These are phyloP conservation scores for Flammula alnicola DNA, from an alignment of 1,284 basidiomycete genomes.

Conservation along the genomic window DNA sequence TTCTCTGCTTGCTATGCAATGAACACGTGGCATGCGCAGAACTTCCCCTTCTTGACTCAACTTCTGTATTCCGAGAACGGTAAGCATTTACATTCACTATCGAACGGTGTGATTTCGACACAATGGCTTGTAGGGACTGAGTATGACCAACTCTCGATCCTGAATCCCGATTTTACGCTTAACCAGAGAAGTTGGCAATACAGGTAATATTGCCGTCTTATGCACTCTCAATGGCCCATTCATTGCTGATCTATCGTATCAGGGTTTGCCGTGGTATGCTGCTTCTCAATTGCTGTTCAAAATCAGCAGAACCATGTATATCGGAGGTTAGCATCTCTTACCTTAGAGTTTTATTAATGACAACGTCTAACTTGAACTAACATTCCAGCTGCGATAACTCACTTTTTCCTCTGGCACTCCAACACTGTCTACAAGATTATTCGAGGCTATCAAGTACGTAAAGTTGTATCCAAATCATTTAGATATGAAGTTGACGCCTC, in stretches of 20 bases:
- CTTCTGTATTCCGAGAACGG: constrained; percentile 45
- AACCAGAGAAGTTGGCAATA: constrained; percentile 42
- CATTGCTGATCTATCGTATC: not conserved
- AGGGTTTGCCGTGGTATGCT: constrained; percentile 41
- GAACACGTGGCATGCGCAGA: constrained; percentile 48
- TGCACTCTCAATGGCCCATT: constrained; percentile 31
- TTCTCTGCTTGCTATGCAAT: constrained; percentile 43
- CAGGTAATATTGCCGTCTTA: constrained; percentile 46
- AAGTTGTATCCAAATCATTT: not conserved
- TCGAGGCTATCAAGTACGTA: constrained; percentile 9
- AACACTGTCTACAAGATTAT: constrained; percentile 41
- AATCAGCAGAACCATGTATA: constrained; percentile 35
- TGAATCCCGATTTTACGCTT: constrained; percentile 44
- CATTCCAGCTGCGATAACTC: constrained; percentile 39
- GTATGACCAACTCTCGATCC: constrained; percentile 36
- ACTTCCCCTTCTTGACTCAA: constrained; percentile 55
- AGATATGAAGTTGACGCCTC: too few relatives aligned
- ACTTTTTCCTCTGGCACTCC: constrained; percentile 49
- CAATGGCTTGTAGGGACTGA: not conserved
- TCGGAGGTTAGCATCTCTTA: constrained; percentile 27
- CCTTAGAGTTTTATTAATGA: not conserved
- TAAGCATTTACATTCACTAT: constrained; percentile 25
- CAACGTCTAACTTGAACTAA: not conserved
- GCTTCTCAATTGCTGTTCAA: constrained; percentile 36
- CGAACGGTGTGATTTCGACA: not conserved